Evolutionary conservation across 495 filamentous ascomycete species (phyloP), one percentile per base, ranked within the genome.

Genomic region (Neurospora sp.): DNA sequence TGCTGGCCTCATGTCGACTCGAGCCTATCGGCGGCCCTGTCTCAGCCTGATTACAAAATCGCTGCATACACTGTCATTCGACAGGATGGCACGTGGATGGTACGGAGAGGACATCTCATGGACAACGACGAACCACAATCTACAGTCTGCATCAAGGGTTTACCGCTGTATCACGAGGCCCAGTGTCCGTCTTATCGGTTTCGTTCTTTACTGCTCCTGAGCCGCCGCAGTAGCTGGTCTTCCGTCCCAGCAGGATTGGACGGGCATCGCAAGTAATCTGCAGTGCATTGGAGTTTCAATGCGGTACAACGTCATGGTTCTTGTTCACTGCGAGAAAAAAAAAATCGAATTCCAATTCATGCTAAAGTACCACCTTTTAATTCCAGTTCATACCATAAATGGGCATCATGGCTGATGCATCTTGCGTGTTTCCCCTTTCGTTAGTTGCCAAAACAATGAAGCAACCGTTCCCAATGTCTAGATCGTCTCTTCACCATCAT

Each of bases 401-500:
- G 27, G 27, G 27, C 54, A 66, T 66, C 27, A 35, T 35, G 54
- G 54, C 27, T 66, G 14, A 35, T 66, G 23, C 54, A 35, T 35
- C 54, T 66, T 66, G 14, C 23, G 54, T 66, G 54, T 66, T 66
- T 35, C 35, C 54, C 54, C 54, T 66, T 66, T 35, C 54, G 27
- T 18, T 35, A 35, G 54, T 35, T 66, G 54, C 54, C 27, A 66
- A 18, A 35, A 66, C 54, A 66, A 18, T 31, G 54, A 66, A 66
- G 54, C 54, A 66, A 66, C 54, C 54, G 49, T 66, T 66, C 16
- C 54, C 54, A 9, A 66, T 66, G 54, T 66, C 54, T 66, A 66
- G 14, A 54, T 72, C 62, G 14, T 39, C 39, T 39, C 41, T 54
- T 76, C 71, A 75, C 70, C 70, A 66, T 16, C 60, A 69, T 54